Base-by-base conservation (phyloP, 1,284 basidiomycete species). In the Ganoderma sinense region DNA sequence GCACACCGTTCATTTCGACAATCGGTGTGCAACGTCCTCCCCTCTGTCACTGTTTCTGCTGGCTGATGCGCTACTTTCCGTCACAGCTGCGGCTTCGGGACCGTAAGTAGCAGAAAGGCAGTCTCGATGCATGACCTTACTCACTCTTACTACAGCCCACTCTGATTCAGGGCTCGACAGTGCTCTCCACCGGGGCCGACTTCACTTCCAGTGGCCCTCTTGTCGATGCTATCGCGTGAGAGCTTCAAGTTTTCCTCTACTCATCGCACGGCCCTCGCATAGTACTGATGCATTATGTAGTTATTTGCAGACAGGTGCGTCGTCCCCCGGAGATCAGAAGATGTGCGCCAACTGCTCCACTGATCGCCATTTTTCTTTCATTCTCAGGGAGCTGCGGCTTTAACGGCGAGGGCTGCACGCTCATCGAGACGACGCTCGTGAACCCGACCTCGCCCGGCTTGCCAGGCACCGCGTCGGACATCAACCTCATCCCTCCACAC, bases 401-500 rank as follows among this genome's bases (percentile, higher is more conserved):
- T 67, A 87, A 86, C 64, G 86, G 84, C 55, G 85, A 87, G 73
- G 64, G 76, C 5, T 86, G 86, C 63, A 72, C 79, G 1, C 71
- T 84, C 43, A 11, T 87, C 26, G 85, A 86, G 75, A 83, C 78
- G 77, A 86, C 82, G 39, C 77, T 87, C 67, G 77, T 75, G 66
- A 84, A 86, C 74, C 80, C 85, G 5, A 74, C 75, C 20, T 39
- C 36, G 36, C 76, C 76, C 43, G 56, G 76, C 4, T 84, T 83
- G 2, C 78, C 81, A 68, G 85, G 85, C 11, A 83, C 84, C 8
- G 82, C 79, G 56, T 74, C 77, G 16, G 85, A 87, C 69, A 77
- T 86, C 62, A 84, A 83, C 69, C 76, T 86, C 71, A 86, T 86
- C 53, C 0, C 72, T 0, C 82, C 83, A 14, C 81, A 82, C 69